phyloP scores from a whole-genome alignment of 441 rosid genomes.

The Pelargonium citronellum region DNA sequence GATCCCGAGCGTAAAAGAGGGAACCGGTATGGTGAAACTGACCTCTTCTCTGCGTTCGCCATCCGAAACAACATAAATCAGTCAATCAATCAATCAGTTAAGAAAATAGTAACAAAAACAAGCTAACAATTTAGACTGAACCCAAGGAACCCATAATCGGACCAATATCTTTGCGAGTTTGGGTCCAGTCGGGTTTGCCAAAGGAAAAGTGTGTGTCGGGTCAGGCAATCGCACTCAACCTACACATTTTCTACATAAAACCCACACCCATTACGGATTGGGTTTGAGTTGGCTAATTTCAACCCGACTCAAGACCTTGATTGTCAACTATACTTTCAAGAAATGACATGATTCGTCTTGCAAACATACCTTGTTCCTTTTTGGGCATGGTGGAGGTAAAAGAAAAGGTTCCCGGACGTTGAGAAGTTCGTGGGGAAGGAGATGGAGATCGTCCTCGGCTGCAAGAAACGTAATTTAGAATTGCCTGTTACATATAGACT shows the following conservation, averaged over 20 bases:
- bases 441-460: conserved; percentile 64
- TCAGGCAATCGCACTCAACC: no score
- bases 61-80: background rate
- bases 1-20: conserved; percentile 76
- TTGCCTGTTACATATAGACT: background rate
- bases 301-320: no score
- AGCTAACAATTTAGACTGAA: no score
- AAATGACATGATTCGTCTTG: background rate
- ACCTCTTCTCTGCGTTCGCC: conserved; percentile 49
- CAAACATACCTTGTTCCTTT: conserved; percentile 49
- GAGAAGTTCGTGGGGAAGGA: conserved; percentile 46
- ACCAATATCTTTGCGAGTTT: no score
- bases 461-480: conserved; percentile 18
- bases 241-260: background rate
- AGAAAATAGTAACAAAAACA: background rate
- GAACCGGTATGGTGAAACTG: conserved; percentile 65
- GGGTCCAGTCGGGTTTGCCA: no score
- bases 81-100: background rate
- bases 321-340: background rate
- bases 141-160: no score
- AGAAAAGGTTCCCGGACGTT: conserved; percentile 64
- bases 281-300: no score
- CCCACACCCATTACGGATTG: no score
- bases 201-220: no score
- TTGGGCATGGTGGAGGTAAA: conserved; percentile 53